phyloP scores from a whole-genome alignment of 2,329 filamentous ascomycete genomes.

The Plectosphaerella cucumerina region DNA sequence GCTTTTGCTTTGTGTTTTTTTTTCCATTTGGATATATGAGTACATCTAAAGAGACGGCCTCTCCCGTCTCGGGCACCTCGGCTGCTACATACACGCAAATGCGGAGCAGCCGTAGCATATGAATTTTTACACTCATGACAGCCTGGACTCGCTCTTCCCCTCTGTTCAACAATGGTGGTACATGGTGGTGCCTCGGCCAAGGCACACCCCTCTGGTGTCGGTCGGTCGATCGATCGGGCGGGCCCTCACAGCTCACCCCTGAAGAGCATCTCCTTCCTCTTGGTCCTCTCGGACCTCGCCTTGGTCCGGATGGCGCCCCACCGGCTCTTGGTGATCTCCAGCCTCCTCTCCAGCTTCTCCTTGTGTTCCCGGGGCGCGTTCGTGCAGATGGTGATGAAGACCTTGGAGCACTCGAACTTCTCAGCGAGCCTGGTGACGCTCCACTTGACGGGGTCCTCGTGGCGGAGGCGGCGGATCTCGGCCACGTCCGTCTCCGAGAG shows the following conservation, averaged over 20 bases:
- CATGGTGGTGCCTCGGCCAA: background rate
- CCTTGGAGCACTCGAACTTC: conserved; percentile 40
- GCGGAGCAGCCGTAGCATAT: too few species aligned
- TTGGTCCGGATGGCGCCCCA: conserved; percentile 54
- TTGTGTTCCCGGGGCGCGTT: conserved; percentile 44
- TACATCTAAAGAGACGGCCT: too few species aligned
- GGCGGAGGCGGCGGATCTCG: conserved; percentile 55
- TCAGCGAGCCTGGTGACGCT: conserved; percentile 49
- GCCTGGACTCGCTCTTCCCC: background rate
- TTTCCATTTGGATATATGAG: too few species aligned
- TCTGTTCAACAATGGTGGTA: background rate
- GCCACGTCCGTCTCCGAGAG: conserved; percentile 51
- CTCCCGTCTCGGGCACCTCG: too few species aligned
- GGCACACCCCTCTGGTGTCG: background rate
- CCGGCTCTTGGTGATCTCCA: conserved; percentile 44
- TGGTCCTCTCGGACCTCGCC: conserved; percentile 51
- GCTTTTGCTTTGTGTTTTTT: too few species aligned
- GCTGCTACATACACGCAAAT: too few species aligned
- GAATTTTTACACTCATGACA: too few species aligned
- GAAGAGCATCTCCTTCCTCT: conserved; percentile 49
- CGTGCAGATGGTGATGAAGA: conserved; percentile 51
- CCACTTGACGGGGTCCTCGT: conserved; percentile 50
- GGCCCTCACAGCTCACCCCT: conserved; percentile 42
- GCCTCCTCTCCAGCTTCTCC: conserved; percentile 36
- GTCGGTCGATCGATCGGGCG: background rate